Percentiles rank a stretch among this genome's conserved stretches.
Conservation (phyloP, 2,329 filamentous ascomycete genomes). For the Monosporascus sp. region DNA sequence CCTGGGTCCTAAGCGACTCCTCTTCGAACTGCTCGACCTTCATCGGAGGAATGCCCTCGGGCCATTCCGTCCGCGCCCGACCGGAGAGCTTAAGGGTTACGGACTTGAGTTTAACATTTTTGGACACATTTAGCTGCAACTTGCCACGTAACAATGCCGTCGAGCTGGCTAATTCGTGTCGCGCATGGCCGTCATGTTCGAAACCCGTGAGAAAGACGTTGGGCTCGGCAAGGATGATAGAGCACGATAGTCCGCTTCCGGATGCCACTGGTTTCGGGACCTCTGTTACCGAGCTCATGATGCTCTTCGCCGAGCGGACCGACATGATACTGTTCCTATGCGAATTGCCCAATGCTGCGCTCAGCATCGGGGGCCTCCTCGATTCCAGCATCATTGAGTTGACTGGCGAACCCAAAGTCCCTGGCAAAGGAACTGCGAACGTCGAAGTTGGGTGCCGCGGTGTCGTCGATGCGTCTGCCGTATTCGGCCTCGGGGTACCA, state of each 20-base stretch:
- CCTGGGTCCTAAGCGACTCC: conserved; percentile 81
- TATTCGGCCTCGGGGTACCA: conserved; percentile 9
- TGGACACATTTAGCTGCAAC: conserved; percentile 74
- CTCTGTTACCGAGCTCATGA: conserved; percentile 48
- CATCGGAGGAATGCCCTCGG: conserved; percentile 85
- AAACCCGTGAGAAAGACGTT: conserved; percentile 75
- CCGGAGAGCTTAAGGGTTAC: conserved; percentile 83
- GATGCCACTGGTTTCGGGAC: conserved; percentile 70
- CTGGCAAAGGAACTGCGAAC: conserved; percentile 17
- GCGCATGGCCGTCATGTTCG: conserved; percentile 58
- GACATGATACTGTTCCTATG: conserved; percentile 47
- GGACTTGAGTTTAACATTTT: conserved; percentile 88
- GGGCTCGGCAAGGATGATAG: conserved; percentile 72
- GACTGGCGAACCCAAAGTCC: conserved; percentile 13
- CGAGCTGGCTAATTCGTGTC: conserved; percentile 50
- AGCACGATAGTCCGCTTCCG: conserved; percentile 69
- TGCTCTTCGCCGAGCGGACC: conserved; percentile 44
- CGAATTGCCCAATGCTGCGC: conserved; percentile 20
- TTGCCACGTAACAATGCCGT: conserved; percentile 84
- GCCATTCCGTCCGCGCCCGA: conserved; percentile 87
- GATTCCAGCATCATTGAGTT: conserved; percentile 24
- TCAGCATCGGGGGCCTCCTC: conserved; percentile 18
- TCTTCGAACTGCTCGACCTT: conserved; percentile 81
- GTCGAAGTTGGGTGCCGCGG: conserved; percentile 16
- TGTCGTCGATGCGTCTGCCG: conserved; percentile 5